Conservation (phyloP, 2,329 filamentous ascomycete genomes). For the Arthrobotrys sinensis region DNA sequence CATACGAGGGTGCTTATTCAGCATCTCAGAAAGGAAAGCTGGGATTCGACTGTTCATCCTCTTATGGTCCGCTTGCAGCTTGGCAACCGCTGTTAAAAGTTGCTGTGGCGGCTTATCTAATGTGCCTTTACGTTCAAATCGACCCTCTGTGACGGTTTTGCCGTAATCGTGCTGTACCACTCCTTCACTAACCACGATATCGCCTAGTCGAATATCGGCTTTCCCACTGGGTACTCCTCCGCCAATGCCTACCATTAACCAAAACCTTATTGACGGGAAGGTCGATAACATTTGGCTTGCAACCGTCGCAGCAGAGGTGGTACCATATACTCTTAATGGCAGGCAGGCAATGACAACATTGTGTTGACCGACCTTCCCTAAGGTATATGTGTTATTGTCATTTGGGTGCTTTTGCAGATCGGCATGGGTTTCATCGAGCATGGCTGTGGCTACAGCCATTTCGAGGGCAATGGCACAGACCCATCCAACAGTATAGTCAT, state of each 20-base stretch:
- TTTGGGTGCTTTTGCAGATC: constrained; percentile 8
- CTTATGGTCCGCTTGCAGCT: constrained; percentile 7
- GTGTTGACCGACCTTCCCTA: constrained; percentile 64
- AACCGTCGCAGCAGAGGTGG: constrained; percentile 63
- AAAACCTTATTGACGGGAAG: constrained; percentile 64
- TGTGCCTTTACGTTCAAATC: constrained; percentile 4
- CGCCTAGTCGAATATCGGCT: constrained; percentile 47
- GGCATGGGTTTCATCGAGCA: constrained; percentile 65
- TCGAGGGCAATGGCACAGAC: constrained; percentile 66
- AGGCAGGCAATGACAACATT: constrained; percentile 65
- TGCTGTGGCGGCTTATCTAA: constrained; percentile 6
- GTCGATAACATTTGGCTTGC: constrained; percentile 63
- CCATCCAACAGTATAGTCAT: constrained; percentile 66
- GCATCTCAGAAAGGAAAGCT: background rate
- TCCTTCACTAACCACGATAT: constrained; percentile 7
- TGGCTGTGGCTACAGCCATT: constrained; percentile 64
- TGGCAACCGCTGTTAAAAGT: constrained; percentile 3
- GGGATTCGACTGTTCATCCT: background rate
- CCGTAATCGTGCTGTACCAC: constrained; percentile 37
- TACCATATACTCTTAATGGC: constrained; percentile 62
- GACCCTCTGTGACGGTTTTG: constrained; percentile 20
- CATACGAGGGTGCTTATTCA: background rate
- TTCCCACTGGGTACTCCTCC: constrained; percentile 61
- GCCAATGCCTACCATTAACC: constrained; percentile 65
- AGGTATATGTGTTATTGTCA: constrained; percentile 63